These are phyloP conservation scores for Colletotrichum ledebouriae DNA, from an alignment of 2,329 filamentous ascomycete genomes.

Conservation along the genomic window DNA sequence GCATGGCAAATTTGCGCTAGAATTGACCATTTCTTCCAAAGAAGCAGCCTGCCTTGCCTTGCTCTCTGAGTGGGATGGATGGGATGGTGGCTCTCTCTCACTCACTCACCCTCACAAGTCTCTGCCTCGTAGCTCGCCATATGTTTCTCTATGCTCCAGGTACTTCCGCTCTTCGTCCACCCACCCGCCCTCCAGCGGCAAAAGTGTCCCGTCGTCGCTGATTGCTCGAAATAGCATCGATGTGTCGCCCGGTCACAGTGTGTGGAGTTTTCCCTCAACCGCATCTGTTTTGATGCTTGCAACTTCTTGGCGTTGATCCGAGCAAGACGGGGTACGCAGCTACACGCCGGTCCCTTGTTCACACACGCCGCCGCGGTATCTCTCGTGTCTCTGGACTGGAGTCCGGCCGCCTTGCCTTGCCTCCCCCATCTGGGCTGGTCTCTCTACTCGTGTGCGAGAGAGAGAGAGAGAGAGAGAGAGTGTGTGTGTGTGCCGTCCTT, in stretches of 20 bases:
- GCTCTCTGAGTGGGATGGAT: not conserved
- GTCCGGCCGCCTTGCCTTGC: constrained; percentile 26
- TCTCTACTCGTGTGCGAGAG: constrained; percentile 16
- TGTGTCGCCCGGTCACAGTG: constrained; percentile 40
- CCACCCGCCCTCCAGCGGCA: constrained; percentile 15
- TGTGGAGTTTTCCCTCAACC: constrained; percentile 41
- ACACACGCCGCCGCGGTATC: constrained; percentile 38
- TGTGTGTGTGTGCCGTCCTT: constrained; percentile 14
- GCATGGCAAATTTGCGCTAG: constrained; percentile 40
- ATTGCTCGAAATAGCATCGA: constrained; percentile 41
- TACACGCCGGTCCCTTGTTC: constrained; percentile 41
- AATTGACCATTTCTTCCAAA: constrained; percentile 36
- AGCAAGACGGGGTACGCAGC: constrained; percentile 42
- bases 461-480: not conserved
- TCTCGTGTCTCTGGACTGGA: constrained; percentile 33
- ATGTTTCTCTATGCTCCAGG: not conserved
- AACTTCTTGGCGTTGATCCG: constrained; percentile 44
- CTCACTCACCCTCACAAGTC: not conserved
- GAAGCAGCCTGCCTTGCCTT: constrained; percentile 25
- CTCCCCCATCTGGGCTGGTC: constrained; percentile 6
- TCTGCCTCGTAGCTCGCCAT: not conserved
- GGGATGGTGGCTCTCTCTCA: constrained; percentile 2
- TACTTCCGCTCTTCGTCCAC: not conserved
- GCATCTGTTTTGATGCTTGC: constrained; percentile 43
- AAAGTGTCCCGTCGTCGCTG: constrained; percentile 31